Base-by-base conservation (phyloP, 305 asterid species). In the Fraxinus velutina region DNA sequence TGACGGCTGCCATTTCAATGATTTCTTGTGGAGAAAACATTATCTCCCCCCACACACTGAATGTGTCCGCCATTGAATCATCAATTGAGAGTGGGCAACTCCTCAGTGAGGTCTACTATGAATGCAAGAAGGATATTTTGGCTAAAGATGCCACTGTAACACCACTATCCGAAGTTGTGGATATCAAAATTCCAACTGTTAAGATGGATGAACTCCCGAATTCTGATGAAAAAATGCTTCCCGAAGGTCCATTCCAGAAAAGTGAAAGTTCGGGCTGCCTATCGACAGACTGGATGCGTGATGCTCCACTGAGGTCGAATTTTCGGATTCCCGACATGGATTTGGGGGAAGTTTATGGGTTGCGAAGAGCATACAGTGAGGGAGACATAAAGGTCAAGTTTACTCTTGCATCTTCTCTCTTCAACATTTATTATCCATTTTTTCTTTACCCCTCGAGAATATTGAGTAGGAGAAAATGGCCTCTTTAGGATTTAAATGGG, bases 301-400 rank as follows among this genome's bases (percentile, higher is more conserved):
- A 91, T 80, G 86, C 89, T 76, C 87, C 85, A 3, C 70, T 82
- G 84, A 89, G 88, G 90, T 97, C 97, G 1, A 89, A 85, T 84
- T 94, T 96, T 87, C 94, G 93, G 9, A 95, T 89, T 80, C 91
- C 93, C 0, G 92, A 79, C 55, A 17, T 93, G 88, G 96, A 93
- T 88, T 92, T 96, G 10, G 93, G 89, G 15, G 85, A 90, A 68
- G 96, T 83, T 76, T 86, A 89, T 81, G 96, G 97, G 80, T 93
- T 94, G 97, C 93, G 99, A 70, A 90, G 99, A 85, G 91, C 98
- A 8, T 93, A 80, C 85, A 96, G 99, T 66, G 99, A 96, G 68
- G 99, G 99, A 81, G 98, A 96, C 88, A 90, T 96, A 44, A 88
- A 94, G 98, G 98, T 94, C 83, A 62, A 77, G 47, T 84, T 87